Evolutionary conservation across 495 filamentous ascomycete genomes (phyloP), one percentile per base, ranked within the genome.

Genomic region (Lasiosphaeria ovina): DNA sequence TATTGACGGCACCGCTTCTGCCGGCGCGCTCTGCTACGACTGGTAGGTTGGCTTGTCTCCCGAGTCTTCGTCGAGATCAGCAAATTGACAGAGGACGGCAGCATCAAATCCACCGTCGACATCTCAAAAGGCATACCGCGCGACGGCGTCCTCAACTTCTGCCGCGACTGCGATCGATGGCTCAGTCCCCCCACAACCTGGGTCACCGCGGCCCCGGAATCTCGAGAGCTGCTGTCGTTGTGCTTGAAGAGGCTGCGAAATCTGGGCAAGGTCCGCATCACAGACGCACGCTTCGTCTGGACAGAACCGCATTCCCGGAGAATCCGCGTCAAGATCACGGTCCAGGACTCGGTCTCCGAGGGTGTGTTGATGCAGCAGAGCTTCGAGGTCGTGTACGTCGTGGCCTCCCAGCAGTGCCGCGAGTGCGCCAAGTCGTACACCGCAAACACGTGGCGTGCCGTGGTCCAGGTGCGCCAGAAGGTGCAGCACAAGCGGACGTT

Each of bases 401-500:
- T 96, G 24, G 87, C 87, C 49, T 87, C 86, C 63, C 90, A 95
- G 62, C 94, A 98, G 72, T 98, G 93, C 71, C 84, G 87, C 0
- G 93, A 97, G 55, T 97, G 93, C 70, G 84, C 85, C 50, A 97
- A 97, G 77, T 91, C 87, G n/a, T 98, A 89, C 69, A 98, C 93
- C 8, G 89, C 89, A 62, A 93, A 98, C 74, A 92, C 91, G 16
- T 79, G 77, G 77, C 63, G 69, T 5, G 71, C 71, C 7, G 45
- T 62, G 35, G 71, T 97, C 5, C 95, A 98, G 74, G 89, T 98
- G 24, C 90, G 95, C 40, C 95, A 99, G 75, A 95, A 97, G 71
- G 95, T 99, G 32, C 85, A 90, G 0, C 95, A 99, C 74, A 99
- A 99, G 81, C 83, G 95, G 62, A 98, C 94, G 5, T 98, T 99